Evolutionary conservation across 2,329 filamentous ascomycete species (phyloP).

Genomic region (Neonectria hederae): DNA sequence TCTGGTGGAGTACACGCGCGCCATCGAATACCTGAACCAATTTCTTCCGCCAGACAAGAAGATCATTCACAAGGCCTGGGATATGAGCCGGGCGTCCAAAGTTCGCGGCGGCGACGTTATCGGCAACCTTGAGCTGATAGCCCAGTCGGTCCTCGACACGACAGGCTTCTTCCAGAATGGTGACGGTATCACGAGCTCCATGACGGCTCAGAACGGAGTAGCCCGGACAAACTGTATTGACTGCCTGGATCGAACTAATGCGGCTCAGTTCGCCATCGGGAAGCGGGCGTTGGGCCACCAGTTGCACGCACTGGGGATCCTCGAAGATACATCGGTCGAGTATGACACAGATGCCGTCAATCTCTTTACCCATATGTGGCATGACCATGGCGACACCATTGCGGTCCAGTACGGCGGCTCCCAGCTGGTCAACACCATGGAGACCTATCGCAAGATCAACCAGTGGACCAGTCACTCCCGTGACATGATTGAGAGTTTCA

Average conservation of each 20-base stretch:
- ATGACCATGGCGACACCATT: conserved; percentile 97
- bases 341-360: conserved; percentile 98
- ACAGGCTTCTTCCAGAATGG: conserved; percentile 98
- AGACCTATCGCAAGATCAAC: conserved; percentile 98
- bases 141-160: conserved; percentile 82
- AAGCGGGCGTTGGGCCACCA: conserved; percentile 94
- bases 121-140: conserved; percentile 86
- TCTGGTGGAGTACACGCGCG: conserved; percentile 84
- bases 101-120: conserved; percentile 94
- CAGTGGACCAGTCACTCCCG: conserved; percentile 98
- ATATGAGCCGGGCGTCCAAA: conserved; percentile 97
- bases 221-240: conserved; percentile 98
- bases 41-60: conserved; percentile 85
- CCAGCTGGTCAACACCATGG: conserved; percentile 98
- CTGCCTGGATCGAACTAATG: conserved; percentile 95
- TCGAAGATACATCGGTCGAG: conserved; percentile 79
- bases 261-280: conserved; percentile 96
- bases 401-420: conserved; percentile 97
- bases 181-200: conserved; percentile 69
- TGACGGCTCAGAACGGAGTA: conserved; percentile 86
- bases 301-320: conserved; percentile 88
- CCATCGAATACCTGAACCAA: conserved; percentile 92
- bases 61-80: conserved; percentile 94
- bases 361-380: conserved; percentile 97
- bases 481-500: conserved; percentile 99